Percentiles rank a stretch among this genome's conserved stretches.
Evolutionary conservation across 1,139 yeast genomes (phyloP).

Genomic region (Sugiyamaella xylanicola): DNA sequence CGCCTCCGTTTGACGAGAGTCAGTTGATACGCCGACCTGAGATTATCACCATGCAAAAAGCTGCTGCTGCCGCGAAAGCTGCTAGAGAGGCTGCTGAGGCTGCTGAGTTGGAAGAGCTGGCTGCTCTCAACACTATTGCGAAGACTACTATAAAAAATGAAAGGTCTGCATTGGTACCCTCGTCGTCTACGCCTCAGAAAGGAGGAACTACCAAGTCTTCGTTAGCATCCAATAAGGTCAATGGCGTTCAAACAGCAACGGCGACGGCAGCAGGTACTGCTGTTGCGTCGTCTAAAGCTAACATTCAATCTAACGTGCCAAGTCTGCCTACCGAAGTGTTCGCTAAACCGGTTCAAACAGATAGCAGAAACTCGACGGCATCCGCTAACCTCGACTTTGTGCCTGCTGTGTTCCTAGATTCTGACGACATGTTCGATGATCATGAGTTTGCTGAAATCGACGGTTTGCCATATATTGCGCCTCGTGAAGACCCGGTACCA

Average conservation of each 20-base stretch:
- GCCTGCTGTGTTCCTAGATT: conserved; percentile 6
- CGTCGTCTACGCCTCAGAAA: background rate
- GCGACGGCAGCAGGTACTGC: too few relatives aligned
- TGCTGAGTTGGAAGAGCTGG: background rate
- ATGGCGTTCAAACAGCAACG: background rate
- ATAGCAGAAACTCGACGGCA: background rate
- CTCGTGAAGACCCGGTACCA: background rate
- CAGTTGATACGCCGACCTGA: conserved; percentile 27
- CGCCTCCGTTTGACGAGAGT: conserved; percentile 26
- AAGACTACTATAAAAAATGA: background rate
- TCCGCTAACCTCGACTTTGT: background rate
- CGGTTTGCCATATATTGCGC: conserved; percentile 24
- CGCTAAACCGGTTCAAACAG: background rate
- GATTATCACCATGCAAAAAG: conserved; percentile 18
- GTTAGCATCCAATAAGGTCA: too few relatives aligned
- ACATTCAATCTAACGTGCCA: background rate
- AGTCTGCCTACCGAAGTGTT: background rate
- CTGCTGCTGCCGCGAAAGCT: conserved; percentile 17
- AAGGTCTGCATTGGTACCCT: background rate
- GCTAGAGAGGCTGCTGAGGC: background rate
- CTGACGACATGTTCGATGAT: conserved; percentile 28
- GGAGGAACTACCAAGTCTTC: background rate
- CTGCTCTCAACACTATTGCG: background rate
- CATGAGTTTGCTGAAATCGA: conserved; percentile 27
- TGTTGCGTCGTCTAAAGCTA: too few relatives aligned